Base-by-base conservation (phyloP, 768 basidiomycete genomes). In the Leccinum uliginosum region DNA sequence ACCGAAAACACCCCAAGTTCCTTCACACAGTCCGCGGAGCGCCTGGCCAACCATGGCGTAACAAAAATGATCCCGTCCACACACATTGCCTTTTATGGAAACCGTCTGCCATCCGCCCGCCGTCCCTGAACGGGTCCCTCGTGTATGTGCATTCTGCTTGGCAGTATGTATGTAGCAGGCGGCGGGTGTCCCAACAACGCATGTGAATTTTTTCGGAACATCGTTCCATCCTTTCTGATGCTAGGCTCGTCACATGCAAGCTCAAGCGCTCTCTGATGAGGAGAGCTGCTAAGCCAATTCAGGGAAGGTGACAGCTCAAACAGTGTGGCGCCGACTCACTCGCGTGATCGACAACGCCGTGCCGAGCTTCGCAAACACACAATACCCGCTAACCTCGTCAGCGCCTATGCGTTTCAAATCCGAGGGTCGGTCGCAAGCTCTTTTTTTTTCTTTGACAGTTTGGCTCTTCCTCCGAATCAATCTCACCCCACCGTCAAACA, bases 121-220 rank as follows among this genome's bases (percentile, higher is more conserved):
- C 59, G 59, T 69, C 66, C 66, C 66, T 67, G 66, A 64, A 58
- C 54, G 51, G 51, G 56, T 63, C 56, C 57, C 66, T 66, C 55
- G 19, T 59, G 59, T 26, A n/a, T 32, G 34, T 47, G 49, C 30
- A 53, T 47, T 44, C 51, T 51, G 17, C 45, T 23, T 43, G 40
- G 40, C 40, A 43, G 40, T 19, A 43, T 0, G 40, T 3, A 27
- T 9, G 29, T 30, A n/a, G n/a, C 14, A 17, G 11, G 38, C 30
- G 9, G 26, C 23, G 38, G 27, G 11, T n/a, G 66, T 67, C 62
- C 59, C 66, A 58, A 48, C 50, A 65, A 15, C 45, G 23, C 57
- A 38, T 61, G 55, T 19, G 55, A 55, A 54, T n/a, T 8, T 32
- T 30, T 12, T 12, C 40, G 40, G 40, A 19, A 19, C n/a, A 11